A percentile compares a stretch with the other conserved stretches of the same genome.
Evolutionary conservation across 2,329 filamentous ascomycete species (phyloP).

Genomic region (Pochonia chlamydosporia): DNA sequence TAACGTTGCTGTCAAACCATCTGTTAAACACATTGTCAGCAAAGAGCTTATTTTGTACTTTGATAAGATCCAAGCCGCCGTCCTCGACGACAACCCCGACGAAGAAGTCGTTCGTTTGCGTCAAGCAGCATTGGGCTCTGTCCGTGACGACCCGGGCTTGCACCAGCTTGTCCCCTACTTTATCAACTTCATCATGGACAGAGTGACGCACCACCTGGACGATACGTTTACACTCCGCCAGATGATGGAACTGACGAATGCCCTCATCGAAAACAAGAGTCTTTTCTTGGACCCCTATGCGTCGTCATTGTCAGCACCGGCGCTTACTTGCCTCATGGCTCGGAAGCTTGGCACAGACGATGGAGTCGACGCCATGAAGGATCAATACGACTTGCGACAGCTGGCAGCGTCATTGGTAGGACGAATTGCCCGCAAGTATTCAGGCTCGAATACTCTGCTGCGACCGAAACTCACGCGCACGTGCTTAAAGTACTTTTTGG

Average conservation of each 20-base stretch:
- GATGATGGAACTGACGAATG: conserved; percentile 85
- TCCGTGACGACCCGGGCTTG: conserved; percentile 83
- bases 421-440: conserved; percentile 75
- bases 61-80: conserved; percentile 84
- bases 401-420: conserved; percentile 77
- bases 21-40: conserved; percentile 92
- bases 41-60: conserved; percentile 97
- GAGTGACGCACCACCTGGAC: conserved; percentile 89
- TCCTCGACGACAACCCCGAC: conserved; percentile 83
- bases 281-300: conserved; percentile 65
- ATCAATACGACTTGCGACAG: conserved; percentile 77
- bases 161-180: conserved; percentile 97
- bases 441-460: conserved; percentile 71
- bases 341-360: conserved; percentile 65
- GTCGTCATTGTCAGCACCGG: conserved; percentile 69
- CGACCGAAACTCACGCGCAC: conserved; percentile 87
- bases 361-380: conserved; percentile 45
- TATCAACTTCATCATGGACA: conserved; percentile 90
- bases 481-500: conserved; percentile 86
- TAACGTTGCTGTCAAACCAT: conserved; percentile 75
- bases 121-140: conserved; percentile 76
- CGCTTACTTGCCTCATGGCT: conserved; percentile 80
- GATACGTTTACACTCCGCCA: conserved; percentile 83
- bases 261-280: conserved; percentile 75
- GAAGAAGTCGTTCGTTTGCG: conserved; percentile 68